A percentile compares a stretch with the other conserved stretches of the same genome.
Evolutionary conservation across 345 rosid species (phyloP).

Genomic region (Hibiscus syriacus): DNA sequence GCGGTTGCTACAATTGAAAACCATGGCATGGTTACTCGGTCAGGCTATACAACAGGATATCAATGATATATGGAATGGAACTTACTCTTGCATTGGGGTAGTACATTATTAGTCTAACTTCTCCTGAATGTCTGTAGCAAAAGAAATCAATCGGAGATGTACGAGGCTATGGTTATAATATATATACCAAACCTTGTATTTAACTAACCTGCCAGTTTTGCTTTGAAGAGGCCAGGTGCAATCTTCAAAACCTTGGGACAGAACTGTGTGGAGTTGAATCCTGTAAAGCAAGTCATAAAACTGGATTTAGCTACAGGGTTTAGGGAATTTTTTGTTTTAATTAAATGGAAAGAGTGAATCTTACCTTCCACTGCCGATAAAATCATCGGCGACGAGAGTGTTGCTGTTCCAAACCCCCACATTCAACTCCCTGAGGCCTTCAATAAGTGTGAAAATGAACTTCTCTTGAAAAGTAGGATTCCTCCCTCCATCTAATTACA

Average conservation of each 20-base stretch:
- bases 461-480: conserved; percentile 51
- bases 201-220: conserved; percentile 29
- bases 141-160: conserved; percentile 6
- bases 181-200: neutral
- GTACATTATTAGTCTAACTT: conserved; percentile 38
- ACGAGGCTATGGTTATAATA: neutral
- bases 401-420: conserved; percentile 39
- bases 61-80: neutral
- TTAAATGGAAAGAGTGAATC: neutral
- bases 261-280: conserved; percentile 42
- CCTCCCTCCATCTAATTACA: conserved; percentile 37
- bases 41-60: neutral
- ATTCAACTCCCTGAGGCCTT: conserved; percentile 40
- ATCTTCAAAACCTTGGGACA: conserved; percentile 43
- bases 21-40: neutral
- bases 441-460: conserved; percentile 37
- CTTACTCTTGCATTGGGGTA: conserved; percentile 22
- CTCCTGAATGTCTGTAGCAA: conserved; percentile 32
- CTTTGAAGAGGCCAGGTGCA: conserved; percentile 32
- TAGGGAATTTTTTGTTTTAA: neutral
- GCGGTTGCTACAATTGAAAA: neutral
- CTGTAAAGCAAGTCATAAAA: conserved; percentile 4
- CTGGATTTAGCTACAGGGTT: neutral
- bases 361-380: conserved; percentile 46
- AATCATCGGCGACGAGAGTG: conserved; percentile 39